Evolutionary conservation across 108 stramenopile genomes (phyloP).

Genomic region (Nitzschia inconspicua): DNA sequence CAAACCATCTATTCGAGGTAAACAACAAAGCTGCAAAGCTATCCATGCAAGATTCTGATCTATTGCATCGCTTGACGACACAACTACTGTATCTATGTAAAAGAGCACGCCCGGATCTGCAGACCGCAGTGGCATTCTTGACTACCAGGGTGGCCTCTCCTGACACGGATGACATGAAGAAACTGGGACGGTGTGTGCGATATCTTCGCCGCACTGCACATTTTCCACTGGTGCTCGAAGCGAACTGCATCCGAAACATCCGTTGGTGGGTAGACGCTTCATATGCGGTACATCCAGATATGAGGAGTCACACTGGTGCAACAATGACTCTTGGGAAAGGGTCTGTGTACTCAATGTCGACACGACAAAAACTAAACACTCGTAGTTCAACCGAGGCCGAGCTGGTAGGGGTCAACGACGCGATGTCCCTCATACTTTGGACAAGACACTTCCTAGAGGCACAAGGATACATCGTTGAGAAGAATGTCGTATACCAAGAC

Average conservation of each 20-base stretch:
- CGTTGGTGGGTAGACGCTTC: slow-evolving; percentile 28
- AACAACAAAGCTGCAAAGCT: slow-evolving; percentile 11
- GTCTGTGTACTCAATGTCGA: background rate
- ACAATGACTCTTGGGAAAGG: slow-evolving; percentile 13
- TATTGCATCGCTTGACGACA: slow-evolving; percentile 9
- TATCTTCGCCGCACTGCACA: slow-evolving; percentile 32
- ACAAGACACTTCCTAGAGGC: slow-evolving; percentile 31
- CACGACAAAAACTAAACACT: slow-evolving; percentile 19
- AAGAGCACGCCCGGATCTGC: slow-evolving; percentile 38
- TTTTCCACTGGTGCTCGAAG: slow-evolving; percentile 17
- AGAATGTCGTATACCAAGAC: slow-evolving; percentile 40
- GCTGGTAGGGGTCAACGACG: slow-evolving; percentile 27
- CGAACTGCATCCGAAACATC: slow-evolving; percentile 1
- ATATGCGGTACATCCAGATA: slow-evolving; percentile 16
- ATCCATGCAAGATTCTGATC: background rate
- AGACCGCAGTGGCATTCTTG: slow-evolving; percentile 41
- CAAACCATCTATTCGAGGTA: slow-evolving; percentile 30
- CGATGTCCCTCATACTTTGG: slow-evolving; percentile 37
- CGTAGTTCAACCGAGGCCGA: slow-evolving; percentile 38
- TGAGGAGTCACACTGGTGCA: slow-evolving; percentile 20
- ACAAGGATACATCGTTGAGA: slow-evolving; percentile 36
- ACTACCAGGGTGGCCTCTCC: slow-evolving; percentile 38
- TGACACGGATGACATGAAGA: slow-evolving; percentile 45
- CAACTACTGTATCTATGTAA: slow-evolving; percentile 31
- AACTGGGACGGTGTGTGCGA: slow-evolving; percentile 31